Evolutionary conservation across 495 filamentous ascomycete species (phyloP).

Genomic region (Apiosordaria backusii): DNA sequence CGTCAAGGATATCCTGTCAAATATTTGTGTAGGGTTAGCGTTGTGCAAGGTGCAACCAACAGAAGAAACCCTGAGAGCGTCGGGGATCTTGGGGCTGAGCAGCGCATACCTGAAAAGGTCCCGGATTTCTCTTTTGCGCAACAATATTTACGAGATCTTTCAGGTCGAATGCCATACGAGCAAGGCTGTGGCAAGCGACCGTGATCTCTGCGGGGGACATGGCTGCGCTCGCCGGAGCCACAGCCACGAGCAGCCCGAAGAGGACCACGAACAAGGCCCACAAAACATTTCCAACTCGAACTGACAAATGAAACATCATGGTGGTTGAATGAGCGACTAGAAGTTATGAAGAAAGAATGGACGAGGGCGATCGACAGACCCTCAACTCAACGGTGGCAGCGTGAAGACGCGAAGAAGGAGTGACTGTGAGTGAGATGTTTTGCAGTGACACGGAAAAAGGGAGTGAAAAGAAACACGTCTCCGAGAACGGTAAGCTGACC

Average conservation of each 20-base stretch:
- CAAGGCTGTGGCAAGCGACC: slow-evolving; percentile 22
- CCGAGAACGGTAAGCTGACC: neutral
- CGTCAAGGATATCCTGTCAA: slow-evolving; percentile 24
- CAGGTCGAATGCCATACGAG: slow-evolving; percentile 26
- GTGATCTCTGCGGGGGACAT: slow-evolving; percentile 22
- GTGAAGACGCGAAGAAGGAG: neutral
- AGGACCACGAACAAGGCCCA: slow-evolving; percentile 9
- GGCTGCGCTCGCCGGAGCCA: slow-evolving; percentile 14
- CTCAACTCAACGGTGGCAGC: slow-evolving; percentile 5
- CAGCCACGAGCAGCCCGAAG: slow-evolving; percentile 7
- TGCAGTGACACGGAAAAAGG: neutral
- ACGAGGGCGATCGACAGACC: slow-evolving; percentile 11
- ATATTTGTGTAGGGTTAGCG: neutral
- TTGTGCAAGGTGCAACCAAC: neutral
- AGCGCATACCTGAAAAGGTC: slow-evolving; percentile 20
- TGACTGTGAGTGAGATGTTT: neutral
- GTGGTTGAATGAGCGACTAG: neutral
- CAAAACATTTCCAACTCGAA: neutral
- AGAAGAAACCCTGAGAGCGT: neutral
- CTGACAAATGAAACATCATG: slow-evolving; percentile 5
- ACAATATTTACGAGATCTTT: slow-evolving; percentile 23
- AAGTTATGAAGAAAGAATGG: slow-evolving; percentile 11
- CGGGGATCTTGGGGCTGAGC: neutral
- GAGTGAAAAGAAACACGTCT: neutral
- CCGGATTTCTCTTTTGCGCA: slow-evolving; percentile 15